A percentile compares a stretch with the other conserved stretches of the same genome.
Conservation (phyloP, 352 stramenopile genomes). For the Pythium guiyangense region DNA sequence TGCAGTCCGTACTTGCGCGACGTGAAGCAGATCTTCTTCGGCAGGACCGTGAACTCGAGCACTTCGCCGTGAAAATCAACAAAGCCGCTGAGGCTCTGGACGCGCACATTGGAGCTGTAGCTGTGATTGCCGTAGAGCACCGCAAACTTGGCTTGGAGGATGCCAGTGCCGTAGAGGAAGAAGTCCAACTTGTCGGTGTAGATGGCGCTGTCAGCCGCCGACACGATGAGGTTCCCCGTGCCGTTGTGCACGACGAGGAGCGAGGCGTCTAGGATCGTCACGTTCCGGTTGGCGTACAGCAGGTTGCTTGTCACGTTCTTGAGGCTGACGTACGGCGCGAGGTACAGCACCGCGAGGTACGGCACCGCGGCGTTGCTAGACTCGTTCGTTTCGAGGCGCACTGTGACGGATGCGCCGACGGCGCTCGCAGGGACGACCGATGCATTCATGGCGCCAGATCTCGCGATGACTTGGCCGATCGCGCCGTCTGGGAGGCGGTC, state of each 20-base stretch:
- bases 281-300: neutral
- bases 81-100: too few species aligned
- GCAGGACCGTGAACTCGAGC: too few species aligned
- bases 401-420: neutral
- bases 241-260: conserved; percentile 2
- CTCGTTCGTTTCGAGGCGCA: neutral
- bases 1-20: too few species aligned
- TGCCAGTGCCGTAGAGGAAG: neutral
- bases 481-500: conserved; percentile 1
- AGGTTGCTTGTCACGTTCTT: neutral
- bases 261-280: neutral
- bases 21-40: too few species aligned
- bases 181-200: neutral
- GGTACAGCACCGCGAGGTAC: neutral
- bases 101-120: too few species aligned
- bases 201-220: neutral
- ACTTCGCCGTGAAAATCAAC: too few species aligned
- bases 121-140: neutral
- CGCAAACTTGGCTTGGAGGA: conserved; percentile 1
- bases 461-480: neutral
- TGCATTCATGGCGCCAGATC: too few species aligned
- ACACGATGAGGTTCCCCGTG: conserved; percentile 2
- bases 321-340: neutral
- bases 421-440: neutral
- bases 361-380: neutral